A percentile compares a stretch with the other conserved stretches of the same genome.
Conservation (phyloP, 495 filamentous ascomycete species). For the Lophiostoma macrostomum region DNA sequence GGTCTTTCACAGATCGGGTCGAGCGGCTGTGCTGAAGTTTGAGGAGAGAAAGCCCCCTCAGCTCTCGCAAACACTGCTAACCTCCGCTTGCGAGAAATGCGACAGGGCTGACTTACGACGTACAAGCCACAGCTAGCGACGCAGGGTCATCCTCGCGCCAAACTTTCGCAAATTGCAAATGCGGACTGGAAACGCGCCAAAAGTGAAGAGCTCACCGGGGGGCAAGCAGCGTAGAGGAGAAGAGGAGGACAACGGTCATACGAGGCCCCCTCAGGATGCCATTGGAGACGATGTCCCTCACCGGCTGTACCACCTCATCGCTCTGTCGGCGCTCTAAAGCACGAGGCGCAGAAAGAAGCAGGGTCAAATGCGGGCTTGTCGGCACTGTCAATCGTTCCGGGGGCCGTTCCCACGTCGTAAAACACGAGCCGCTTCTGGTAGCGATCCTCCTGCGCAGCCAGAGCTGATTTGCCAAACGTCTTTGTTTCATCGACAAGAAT, state of each 20-base stretch:
- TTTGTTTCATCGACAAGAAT: too few relatives aligned
- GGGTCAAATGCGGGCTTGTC: too few relatives aligned
- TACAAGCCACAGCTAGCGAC: slow-evolving; percentile 22
- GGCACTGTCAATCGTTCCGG: neutral
- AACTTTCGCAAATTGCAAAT: neutral
- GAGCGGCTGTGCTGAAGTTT: neutral
- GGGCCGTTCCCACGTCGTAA: too few relatives aligned
- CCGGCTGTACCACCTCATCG: too few relatives aligned
- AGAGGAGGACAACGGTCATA: too few relatives aligned
- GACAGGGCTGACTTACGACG: slow-evolving; percentile 21
- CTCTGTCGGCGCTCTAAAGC: too few relatives aligned
- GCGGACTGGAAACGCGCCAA: neutral
- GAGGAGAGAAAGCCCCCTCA: neutral
- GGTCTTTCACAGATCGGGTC: neutral
- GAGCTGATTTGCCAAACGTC: too few relatives aligned
- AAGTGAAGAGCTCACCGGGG: neutral
- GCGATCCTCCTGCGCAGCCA: too few relatives aligned
- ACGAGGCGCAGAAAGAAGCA: too few relatives aligned
- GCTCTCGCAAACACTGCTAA: neutral
- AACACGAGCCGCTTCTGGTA: too few relatives aligned
- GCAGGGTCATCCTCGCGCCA: slow-evolving; percentile 1
- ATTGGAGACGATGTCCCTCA: too few relatives aligned
- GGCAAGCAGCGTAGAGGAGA: neutral
- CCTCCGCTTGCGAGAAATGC: neutral
- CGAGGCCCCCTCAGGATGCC: too few relatives aligned